Conservation (phyloP, 164 flowering plant species). For the Pachysandra terminalis region DNA sequence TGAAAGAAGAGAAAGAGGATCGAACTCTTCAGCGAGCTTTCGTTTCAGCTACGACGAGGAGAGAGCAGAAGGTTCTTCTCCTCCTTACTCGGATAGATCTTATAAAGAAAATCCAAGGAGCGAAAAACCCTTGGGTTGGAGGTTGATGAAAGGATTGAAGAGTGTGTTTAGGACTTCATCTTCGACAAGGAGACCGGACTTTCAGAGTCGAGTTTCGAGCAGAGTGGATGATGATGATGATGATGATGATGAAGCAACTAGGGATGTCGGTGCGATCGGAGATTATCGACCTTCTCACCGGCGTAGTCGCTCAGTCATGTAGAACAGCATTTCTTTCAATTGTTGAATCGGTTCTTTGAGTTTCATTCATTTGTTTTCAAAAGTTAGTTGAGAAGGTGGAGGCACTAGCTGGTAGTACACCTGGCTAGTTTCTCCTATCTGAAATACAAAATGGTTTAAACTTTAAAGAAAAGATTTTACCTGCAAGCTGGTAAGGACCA, state of each 20-base stretch:
- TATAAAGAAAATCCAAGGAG: neutral
- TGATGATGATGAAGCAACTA: constrained; percentile 3
- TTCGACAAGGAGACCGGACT: constrained; percentile 6
- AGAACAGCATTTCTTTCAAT: neutral
- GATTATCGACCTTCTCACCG: neutral
- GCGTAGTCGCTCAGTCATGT: neutral
- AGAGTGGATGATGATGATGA: constrained; percentile 1
- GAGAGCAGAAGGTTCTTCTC: neutral
- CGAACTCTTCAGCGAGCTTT: constrained; percentile 29
- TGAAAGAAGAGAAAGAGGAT: constrained; percentile 38
- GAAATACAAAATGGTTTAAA: no score
- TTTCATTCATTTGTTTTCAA: no score
- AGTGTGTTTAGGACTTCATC: constrained; percentile 34
- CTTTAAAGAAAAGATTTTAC: no score
- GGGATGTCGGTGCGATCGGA: constrained; percentile 3
- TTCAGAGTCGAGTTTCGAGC: constrained; percentile 3
- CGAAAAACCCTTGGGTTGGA: constrained; percentile 30
- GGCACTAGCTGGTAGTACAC: no score
- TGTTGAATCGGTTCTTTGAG: neutral
- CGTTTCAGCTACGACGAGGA: constrained; percentile 6
- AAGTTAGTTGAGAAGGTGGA: no score
- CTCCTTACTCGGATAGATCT: constrained; percentile 14
- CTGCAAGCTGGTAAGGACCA: no score
- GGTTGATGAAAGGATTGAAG: constrained; percentile 52
- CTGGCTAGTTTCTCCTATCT: no score